phyloP scores from a whole-genome alignment of 208 protist species.

The Ichthyophonus hoferi region DNA sequence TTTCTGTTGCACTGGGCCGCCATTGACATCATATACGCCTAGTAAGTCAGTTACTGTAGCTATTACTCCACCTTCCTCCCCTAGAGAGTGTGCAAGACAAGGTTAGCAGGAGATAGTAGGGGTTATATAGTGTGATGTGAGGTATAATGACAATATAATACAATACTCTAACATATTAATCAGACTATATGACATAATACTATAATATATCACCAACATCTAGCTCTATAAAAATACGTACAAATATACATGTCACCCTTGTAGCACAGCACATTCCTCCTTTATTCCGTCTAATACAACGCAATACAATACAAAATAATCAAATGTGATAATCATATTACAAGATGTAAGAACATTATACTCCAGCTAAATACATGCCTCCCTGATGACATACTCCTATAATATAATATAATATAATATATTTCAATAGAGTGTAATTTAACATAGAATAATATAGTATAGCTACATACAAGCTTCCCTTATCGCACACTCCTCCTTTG shows the following conservation, averaged over 20 bases:
- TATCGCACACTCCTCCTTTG: neutral
- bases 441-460: too few species aligned
- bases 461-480: conserved; percentile 6
- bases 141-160: neutral
- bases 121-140: neutral
- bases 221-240: neutral
- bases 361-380: too few species aligned
- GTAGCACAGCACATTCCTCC: neutral
- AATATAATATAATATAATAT: too few species aligned
- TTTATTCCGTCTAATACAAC: too few species aligned
- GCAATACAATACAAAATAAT: too few species aligned
- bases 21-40: neutral
- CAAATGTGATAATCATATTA: too few species aligned
- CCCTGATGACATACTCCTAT: too few species aligned
- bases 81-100: neutral
- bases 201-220: neutral
- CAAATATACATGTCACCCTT: neutral
- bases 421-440: too few species aligned
- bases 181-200: neutral
- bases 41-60: neutral
- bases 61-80: neutral
- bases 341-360: too few species aligned
- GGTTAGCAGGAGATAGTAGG: neutral
- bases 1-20: neutral
- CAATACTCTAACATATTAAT: neutral